Evolutionary conservation across 495 filamentous ascomycete species (phyloP).

Genomic region (Tuber aestivum): DNA sequence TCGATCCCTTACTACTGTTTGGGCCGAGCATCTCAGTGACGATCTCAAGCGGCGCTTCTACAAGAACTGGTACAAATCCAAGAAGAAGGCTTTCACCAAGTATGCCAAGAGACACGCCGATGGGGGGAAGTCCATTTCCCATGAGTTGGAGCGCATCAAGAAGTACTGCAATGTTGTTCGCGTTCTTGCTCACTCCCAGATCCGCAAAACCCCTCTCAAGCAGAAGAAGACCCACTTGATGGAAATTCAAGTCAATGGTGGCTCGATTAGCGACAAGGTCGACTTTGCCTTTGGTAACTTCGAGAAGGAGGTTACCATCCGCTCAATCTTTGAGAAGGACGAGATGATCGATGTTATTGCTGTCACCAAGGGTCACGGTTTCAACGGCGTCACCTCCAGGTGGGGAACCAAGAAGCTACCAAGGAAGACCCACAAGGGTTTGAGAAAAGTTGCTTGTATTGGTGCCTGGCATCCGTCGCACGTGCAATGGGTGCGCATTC

Average conservation of each 20-base stretch:
- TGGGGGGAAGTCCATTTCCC: conserved; percentile 79
- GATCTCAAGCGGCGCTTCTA: conserved; percentile 99
- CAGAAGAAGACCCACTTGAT: conserved; percentile 99
- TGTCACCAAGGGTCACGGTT: conserved; percentile 99
- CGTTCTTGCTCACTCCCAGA: conserved; percentile 97
- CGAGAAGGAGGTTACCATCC: conserved; percentile 94
- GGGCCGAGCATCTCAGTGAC: conserved; percentile 98
- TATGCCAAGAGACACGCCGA: conserved; percentile 99
- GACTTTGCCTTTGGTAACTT: conserved; percentile 88
- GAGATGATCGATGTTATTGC: conserved; percentile 99
- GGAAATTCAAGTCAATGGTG: conserved; percentile 99
- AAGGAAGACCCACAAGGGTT: conserved; percentile 99
- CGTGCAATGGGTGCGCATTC: conserved; percentile 75
- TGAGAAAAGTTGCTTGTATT: conserved; percentile 99
- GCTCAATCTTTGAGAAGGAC: conserved; percentile 96
- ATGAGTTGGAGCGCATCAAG: conserved; percentile 99
- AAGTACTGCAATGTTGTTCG: conserved; percentile 99
- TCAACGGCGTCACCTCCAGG: conserved; percentile 90
- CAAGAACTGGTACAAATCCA: conserved; percentile 99
- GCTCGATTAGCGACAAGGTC: conserved; percentile 90
- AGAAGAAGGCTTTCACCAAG: conserved; percentile 99
- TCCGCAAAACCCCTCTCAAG: conserved; percentile 98
- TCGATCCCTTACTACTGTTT: conserved; percentile 97
- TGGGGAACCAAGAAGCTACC: conserved; percentile 99
- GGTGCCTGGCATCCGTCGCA: conserved; percentile 99